Conservation (phyloP, 306 rosid genomes). For the Corylus heterophylla region DNA sequence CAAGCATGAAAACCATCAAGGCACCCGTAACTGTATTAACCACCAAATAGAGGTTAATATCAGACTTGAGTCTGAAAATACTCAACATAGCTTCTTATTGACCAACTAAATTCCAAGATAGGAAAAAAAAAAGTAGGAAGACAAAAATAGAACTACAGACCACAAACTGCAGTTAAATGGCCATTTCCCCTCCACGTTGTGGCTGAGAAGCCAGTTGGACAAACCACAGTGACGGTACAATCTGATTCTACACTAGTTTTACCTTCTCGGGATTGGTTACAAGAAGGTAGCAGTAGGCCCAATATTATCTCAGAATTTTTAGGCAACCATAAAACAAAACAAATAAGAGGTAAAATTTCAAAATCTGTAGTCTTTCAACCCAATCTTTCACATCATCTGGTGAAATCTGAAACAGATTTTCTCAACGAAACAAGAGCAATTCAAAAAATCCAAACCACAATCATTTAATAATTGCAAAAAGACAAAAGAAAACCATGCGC, state of each 20-base stretch:
- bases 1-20: not conserved
- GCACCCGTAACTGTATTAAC: not conserved
- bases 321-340: not conserved
- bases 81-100: not conserved
- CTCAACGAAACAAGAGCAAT: not conserved
- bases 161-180: not conserved
- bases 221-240: not conserved
- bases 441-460: not conserved
- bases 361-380: not conserved
- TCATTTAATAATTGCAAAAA: not conserved
- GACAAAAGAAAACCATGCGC: not conserved
- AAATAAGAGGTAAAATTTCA: not conserved
- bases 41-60: not conserved
- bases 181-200: not conserved
- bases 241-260: not conserved
- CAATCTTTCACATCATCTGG: not conserved
- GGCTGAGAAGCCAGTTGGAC: not conserved
- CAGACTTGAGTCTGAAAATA: not conserved
- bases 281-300: too few species aligned
- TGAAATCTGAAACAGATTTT: not conserved
- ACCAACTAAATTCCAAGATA: not conserved
- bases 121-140: not conserved
- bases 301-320: not conserved
- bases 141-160: not conserved
- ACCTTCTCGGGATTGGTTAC: too few species aligned